Base-by-base conservation (phyloP, 768 basidiomycete species). In the Mycena amicta region DNA sequence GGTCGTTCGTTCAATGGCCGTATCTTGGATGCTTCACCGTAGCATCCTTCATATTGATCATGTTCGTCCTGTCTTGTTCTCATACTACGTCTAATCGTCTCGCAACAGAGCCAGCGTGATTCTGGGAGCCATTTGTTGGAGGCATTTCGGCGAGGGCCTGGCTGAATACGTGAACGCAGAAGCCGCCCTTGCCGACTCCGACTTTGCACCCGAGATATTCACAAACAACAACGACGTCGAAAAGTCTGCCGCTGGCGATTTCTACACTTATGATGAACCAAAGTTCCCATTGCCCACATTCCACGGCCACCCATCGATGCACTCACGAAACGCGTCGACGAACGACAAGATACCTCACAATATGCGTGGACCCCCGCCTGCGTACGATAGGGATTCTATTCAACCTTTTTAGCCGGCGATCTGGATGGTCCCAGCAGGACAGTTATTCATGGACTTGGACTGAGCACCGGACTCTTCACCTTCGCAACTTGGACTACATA, bases 131-230 rank as follows among this genome's bases (percentile, higher is more conserved):
- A 67, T 83, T 25, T 86, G 83, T 63, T 73, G 80, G 61, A 59
- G 75, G 18, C 80, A 84, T 62, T 87, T 86, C 62, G 80, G 73
- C 50, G 76, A 80, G 57, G 86, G 86, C 0, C 74, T 86, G 13
- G 75, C 76, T 1, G 73, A 86, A 54, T 87, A 84, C 63, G 78
- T 79, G 6, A 68, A 72, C 25, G 77, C 75, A 13, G 77, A 79
- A 60, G 72, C 68, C 16, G 68, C 71, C 2, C 70, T 80, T n/a
- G 71, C 74, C 4, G 67, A 72, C 5, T 68, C 70, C 31, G 70
- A 76, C 61, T 80, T 79, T 56, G 64, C 74, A 4, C 74, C 72
- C 12, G 77, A 74, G 45, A 65, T 75, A 23, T 80, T 80, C 64
- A 67, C 73, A 3, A 37, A 37, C 33, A 70, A 75, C 56, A 68